A percentile compares a stretch with the other conserved stretches of the same genome.
These are phyloP conservation scores for Paecilomyces sp. DNA, from an alignment of 2,329 filamentous ascomycete genomes.

Conservation along the genomic window DNA sequence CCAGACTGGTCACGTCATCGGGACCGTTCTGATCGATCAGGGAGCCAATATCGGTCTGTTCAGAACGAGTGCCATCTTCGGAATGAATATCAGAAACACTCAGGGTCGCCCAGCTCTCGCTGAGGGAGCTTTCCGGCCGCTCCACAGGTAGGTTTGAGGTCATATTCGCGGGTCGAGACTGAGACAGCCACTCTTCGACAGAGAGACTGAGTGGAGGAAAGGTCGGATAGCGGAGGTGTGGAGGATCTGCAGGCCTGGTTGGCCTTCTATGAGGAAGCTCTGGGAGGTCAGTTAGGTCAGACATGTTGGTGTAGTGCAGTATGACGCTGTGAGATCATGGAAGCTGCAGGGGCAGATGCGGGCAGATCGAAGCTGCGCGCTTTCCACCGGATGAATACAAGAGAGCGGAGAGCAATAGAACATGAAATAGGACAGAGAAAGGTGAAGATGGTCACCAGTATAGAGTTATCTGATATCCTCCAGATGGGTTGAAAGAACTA, in stretches of 20 bases:
- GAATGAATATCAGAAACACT: conserved; percentile 37
- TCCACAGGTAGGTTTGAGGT: conserved; percentile 24
- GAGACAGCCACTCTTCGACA: conserved; percentile 35
- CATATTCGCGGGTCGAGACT: conserved; percentile 35
- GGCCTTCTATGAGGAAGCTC: conserved; percentile 22
- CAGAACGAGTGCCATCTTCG: conserved; percentile 38
- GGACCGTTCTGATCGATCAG: conserved; percentile 35
- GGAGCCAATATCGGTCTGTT: conserved; percentile 37
- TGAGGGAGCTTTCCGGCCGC: conserved; percentile 24
- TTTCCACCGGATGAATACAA: background rate
- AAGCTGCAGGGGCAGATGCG: conserved; percentile 1
- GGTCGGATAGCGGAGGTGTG: conserved; percentile 34
- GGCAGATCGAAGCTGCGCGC: conserved; percentile 1
- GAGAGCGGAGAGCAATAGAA: background rate
- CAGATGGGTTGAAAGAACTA: background rate
- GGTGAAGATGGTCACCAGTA: background rate
- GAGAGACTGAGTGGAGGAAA: conserved; percentile 31
- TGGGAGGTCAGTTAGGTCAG: conserved; percentile 31
- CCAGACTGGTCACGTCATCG: conserved; percentile 39
- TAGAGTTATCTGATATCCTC: background rate
- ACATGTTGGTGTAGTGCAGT: conserved; percentile 4
- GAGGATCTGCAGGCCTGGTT: conserved; percentile 17
- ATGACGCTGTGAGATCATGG: conserved; percentile 13
- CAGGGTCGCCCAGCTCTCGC: conserved; percentile 41
- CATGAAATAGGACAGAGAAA: conserved; percentile 1